Conservation (phyloP, 495 filamentous ascomycete genomes). For the Talaromyces ruber region DNA sequence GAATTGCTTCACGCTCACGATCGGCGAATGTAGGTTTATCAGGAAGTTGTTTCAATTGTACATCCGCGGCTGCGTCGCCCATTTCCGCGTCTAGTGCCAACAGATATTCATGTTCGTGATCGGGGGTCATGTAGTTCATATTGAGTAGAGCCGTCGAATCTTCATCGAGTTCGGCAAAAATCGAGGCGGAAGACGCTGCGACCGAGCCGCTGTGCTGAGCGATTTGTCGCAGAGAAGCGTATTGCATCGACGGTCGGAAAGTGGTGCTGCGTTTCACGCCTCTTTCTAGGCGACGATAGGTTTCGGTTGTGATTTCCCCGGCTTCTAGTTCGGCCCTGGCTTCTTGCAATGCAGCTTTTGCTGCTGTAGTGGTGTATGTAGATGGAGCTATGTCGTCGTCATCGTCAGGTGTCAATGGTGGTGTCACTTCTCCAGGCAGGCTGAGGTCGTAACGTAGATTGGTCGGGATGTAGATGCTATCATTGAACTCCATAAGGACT, state of each 20-base stretch:
- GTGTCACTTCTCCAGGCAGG: constrained; percentile 32
- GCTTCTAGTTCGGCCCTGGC: constrained; percentile 32
- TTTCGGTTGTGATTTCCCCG: constrained; percentile 28
- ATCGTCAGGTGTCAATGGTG: constrained; percentile 26
- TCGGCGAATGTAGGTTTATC: constrained; percentile 35
- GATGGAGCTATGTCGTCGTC: constrained; percentile 28
- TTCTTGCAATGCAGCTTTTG: constrained; percentile 32
- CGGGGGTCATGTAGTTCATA: constrained; percentile 58
- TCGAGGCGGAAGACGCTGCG: constrained; percentile 11
- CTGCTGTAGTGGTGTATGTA: constrained; percentile 27
- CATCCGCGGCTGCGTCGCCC: constrained; percentile 35
- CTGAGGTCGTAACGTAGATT: constrained; percentile 58
- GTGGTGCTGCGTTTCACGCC: constrained; percentile 28
- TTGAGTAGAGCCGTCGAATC: constrained; percentile 6
- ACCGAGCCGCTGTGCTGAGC: constrained; percentile 19
- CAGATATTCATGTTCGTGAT: constrained; percentile 76
- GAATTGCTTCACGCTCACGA: constrained; percentile 48
- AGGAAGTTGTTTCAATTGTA: constrained; percentile 25
- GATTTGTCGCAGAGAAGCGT: constrained; percentile 20
- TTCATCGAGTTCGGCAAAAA: background rate
- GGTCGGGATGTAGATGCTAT: constrained; percentile 63
- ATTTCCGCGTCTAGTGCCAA: constrained; percentile 59
- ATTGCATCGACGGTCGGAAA: constrained; percentile 29
- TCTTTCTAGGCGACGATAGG: constrained; percentile 31
- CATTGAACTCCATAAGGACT: constrained; percentile 79